Evolutionary conservation across 352 stramenopile genomes (phyloP), one percentile per base, ranked within the genome.

Genomic region (Pseudoperonospora humuli): DNA sequence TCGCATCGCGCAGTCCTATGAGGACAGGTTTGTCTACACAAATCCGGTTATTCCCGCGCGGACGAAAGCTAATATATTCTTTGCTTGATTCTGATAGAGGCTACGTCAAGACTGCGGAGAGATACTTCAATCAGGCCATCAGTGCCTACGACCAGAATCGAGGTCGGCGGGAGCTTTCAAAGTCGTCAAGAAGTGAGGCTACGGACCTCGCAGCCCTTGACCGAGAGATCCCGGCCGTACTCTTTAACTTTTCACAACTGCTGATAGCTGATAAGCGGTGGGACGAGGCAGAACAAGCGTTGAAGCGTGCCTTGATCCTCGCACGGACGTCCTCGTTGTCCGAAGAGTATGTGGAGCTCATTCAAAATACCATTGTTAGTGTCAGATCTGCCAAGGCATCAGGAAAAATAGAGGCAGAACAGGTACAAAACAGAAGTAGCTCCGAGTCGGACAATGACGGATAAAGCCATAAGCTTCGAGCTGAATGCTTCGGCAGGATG

Each of bases 1-100:
- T 43, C 71, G 78, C 15, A 77, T 91, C 39, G 78, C 78, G 0
- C 74, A 88, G 60, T 85, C 67, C 36, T 88, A 86, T 46, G 67
- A 88, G 36, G 71, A 91, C 54, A 35, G 39, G 57, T 64, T 15
- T 41, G 46, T 52, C 20, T 33, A 29, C 34, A 25, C 34, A 21
- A 27, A 32, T 9, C 29, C 25, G 28, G 6, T 28, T 14, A 7
- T 28, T 5, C 26, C 23, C 4, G 6, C 25, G 1, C 33, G 13
- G 5, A 36, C 9, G 13, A 18, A 32, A 15, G 5, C 13, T 29
- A 24, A 35, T 14, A 6, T 3, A 6, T 41, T 5, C 2, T 19
- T 28, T 3, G 20, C 15, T 5, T 19, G 9, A 34, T 33, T 3
- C 14, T 28, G 2, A 2, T 35, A 64, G 48, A 15, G 53, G 48